Conservation (phyloP, 306 rosid species). For the Gleditsia sinensis region DNA sequence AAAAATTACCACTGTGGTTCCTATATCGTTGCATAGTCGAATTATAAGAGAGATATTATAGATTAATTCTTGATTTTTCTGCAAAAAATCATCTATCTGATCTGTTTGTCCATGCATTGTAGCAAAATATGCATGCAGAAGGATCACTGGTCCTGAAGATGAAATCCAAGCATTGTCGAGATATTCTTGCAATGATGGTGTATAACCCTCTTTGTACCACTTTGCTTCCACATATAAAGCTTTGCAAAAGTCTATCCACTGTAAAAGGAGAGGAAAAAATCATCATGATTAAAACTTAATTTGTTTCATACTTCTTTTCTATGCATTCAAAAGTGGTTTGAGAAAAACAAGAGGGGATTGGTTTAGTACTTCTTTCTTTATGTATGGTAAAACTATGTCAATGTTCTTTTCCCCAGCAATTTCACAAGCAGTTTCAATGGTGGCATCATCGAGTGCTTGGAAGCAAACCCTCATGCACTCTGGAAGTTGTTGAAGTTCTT, state of each 20-base stretch:
- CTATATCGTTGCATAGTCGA: conserved; percentile 48
- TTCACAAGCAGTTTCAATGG: conserved; percentile 55
- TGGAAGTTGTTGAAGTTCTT: conserved; percentile 47
- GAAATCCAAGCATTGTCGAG: conserved; percentile 59
- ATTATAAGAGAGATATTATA: conserved; percentile 44
- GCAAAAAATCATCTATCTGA: conserved; percentile 26
- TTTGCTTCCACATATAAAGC: conserved; percentile 62
- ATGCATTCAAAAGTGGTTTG: no score
- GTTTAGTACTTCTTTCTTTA: conserved; percentile 55
- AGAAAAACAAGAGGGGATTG: no score
- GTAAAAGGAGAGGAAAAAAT: no score
- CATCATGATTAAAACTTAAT: no score
- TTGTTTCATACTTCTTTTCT: no score
- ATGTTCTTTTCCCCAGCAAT: conserved; percentile 44
- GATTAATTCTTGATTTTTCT: conserved; percentile 29
- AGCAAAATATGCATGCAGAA: conserved; percentile 47
- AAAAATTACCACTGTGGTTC: conserved; percentile 34
- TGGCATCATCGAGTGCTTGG: conserved; percentile 47
- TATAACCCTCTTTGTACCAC: conserved; percentile 51
- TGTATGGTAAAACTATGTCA: conserved; percentile 36
- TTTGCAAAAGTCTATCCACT: conserved; percentile 69
- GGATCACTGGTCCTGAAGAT: conserved; percentile 53
- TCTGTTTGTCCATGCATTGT: conserved; percentile 19
- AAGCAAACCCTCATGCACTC: conserved; percentile 57
- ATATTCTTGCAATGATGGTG: conserved; percentile 59